Percentiles rank a stretch among this genome's conserved stretches.
Evolutionary conservation across 495 filamentous ascomycete species (phyloP).

Genomic region (Glarea lozoyensis): DNA sequence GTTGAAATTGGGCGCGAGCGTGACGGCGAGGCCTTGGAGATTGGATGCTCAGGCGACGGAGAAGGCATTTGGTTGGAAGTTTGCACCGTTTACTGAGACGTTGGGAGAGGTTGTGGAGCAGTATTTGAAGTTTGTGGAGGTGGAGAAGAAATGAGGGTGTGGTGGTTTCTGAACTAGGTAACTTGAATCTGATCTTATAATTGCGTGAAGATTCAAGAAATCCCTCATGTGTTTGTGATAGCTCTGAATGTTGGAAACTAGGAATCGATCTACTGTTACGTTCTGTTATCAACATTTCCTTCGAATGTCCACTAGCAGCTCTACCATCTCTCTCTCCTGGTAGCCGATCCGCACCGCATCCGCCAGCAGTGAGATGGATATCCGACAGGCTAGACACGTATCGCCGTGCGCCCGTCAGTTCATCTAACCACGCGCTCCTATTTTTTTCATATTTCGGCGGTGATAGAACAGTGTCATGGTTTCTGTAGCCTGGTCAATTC

Average conservation of each 20-base stretch:
- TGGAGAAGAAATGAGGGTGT: conserved; percentile 7
- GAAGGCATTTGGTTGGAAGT: conserved; percentile 36
- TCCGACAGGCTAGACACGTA: too few relatives aligned
- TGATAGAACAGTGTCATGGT: too few relatives aligned
- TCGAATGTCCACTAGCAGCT: too few relatives aligned
- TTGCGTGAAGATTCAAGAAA: background rate
- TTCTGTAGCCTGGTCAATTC: too few relatives aligned
- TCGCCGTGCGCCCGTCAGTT: too few relatives aligned
- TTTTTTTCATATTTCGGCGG: too few relatives aligned
- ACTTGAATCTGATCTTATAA: conserved; percentile 1
- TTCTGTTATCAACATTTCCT: too few relatives aligned
- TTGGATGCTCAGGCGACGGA: conserved; percentile 35
- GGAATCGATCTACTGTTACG: too few relatives aligned
- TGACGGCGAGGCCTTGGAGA: conserved; percentile 26
- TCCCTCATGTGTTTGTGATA: background rate
- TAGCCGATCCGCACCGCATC: too few relatives aligned
- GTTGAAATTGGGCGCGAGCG: conserved; percentile 29
- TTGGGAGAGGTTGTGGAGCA: conserved; percentile 30
- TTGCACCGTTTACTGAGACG: conserved; percentile 34
- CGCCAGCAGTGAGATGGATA: too few relatives aligned
- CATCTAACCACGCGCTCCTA: too few relatives aligned
- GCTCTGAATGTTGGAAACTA: background rate
- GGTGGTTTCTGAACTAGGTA: background rate
- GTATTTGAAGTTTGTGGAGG: conserved; percentile 22
- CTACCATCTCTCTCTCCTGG: too few relatives aligned